phyloP scores from a whole-genome alignment of 768 basidiomycete species.

The Lactarius quietus region DNA sequence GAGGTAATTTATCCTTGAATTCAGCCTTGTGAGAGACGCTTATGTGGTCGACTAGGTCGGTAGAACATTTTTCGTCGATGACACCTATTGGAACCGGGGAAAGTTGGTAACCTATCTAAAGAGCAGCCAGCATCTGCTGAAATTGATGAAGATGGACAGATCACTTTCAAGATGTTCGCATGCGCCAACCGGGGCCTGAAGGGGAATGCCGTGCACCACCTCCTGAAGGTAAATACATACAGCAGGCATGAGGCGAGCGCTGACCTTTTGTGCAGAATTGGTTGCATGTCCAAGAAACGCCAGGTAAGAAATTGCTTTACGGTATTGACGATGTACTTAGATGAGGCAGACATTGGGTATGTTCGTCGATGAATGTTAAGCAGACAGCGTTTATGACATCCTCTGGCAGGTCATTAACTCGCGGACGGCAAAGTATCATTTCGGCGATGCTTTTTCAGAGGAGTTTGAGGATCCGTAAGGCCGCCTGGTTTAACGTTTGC shows the following conservation, averaged over 20 bases:
- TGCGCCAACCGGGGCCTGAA: constrained; percentile 57
- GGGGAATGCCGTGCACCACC: constrained; percentile 60
- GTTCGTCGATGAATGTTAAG: constrained; percentile 10
- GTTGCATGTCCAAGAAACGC: constrained; percentile 70
- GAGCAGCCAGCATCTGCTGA: constrained; percentile 2
- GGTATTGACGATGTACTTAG: constrained; percentile 19
- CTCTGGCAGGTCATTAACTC: constrained; percentile 53
- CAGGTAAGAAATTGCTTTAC: constrained; percentile 41
- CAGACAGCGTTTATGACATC: neutral
- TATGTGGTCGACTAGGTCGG: constrained; percentile 42
- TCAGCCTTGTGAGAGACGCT: constrained; percentile 1
- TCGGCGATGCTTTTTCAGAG: constrained; percentile 52
- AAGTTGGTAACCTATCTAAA: constrained; percentile 41
- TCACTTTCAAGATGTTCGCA: constrained; percentile 54
- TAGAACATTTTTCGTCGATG: constrained; percentile 64
- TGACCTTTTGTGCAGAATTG: constrained; percentile 43
- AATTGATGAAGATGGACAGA: constrained; percentile 53
- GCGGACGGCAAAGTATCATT: constrained; percentile 61
- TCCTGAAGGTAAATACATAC: constrained; percentile 46
- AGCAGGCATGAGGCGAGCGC: neutral
- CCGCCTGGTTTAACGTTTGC: constrained; percentile 1
- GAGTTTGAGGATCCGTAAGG: constrained; percentile 64
- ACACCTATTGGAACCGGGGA: constrained; percentile 71
- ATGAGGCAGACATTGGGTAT: constrained; percentile 58
- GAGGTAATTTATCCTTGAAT: constrained; percentile 43